Base-by-base conservation (phyloP, 2,329 filamentous ascomycete genomes). In the Venturia asperata region DNA sequence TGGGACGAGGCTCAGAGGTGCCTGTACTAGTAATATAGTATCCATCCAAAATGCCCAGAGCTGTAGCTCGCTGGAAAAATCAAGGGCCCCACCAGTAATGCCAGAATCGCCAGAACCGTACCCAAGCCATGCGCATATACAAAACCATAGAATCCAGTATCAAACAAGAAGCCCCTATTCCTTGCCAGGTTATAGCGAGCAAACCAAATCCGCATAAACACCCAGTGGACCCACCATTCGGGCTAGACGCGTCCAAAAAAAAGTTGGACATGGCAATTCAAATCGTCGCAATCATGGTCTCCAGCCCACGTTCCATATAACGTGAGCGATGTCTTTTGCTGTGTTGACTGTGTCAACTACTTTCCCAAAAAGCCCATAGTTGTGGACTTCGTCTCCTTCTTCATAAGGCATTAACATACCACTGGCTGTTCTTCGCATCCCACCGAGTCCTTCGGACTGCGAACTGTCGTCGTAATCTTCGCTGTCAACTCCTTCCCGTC, bases 391-490 rank as follows among this genome's bases (percentile, higher is more conserved):
- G 9, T 58, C 52, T 63, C 83, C 79, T 68, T 91, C 89, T 67
- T 86, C 86, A 70, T 87, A 89, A 9, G 91, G 90, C 89, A 95
- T 92, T 71, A 96, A 89, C 90, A 96, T 95, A 70, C 91, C 92
- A 47, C 91, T 94, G 62, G 86, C 81, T 24, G 91, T 95, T 69
- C 92, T 83, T 68, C 88, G 86, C 80, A 95, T 87, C 63, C 87
- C 87, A 21, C 74, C 73, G 3, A 58, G 30, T 4, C 52, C 52
- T 37, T 69, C 65, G 41, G 66, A 67, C 60, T 66, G 66, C 30
- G 47, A 52, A 13, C 65, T 68, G 49, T 55, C 42, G 17, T 30
- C 17, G 41, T 62, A 49, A 39, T 62, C 21, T 19, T 42, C 47
- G 60, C 61, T 60, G 77, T 77, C 66, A 72, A 69, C 6, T 62